Evolutionary conservation across 176 grass and related monocot genomes (phyloP), one percentile per base, ranked within the genome.

Genomic region (Aegilops longissima): DNA sequence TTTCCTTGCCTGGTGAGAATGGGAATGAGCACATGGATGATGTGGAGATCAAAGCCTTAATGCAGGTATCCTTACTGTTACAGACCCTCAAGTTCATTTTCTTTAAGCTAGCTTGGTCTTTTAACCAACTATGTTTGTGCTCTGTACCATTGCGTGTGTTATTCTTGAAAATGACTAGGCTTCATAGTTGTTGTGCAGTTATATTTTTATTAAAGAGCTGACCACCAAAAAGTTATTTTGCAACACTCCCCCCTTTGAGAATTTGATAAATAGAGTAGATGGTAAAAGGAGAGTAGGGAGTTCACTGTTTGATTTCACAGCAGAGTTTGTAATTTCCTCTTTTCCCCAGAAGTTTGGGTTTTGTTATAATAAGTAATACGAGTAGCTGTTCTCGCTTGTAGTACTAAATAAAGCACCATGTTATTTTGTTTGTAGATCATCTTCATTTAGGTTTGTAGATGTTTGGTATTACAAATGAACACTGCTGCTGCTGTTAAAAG

Each of bases 11-110:
- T 18, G 90, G 96, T 6, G 92, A 92, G 88, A 85, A 94, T 45
- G 96, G 90, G 34, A 94, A 92, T 61, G 92, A 68, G 20, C 88
- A 86, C 58, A 95, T 98, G 96, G 90, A 94, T 30, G 96, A 96
- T 78, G 66, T 87, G 25, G 93, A 98, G 82, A 98, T 98, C 73
- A 98, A 98, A 88, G 96, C 96, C 40, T 87, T 94, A 3, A 98
- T 98, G 90, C 92, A 96, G 93, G 95, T 97, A 88, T 21, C 3
- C n/a, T 77, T 87, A 56, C 8, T 78, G 23, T 62, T 35, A 35
- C 8, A 76, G 6, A 44, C 18, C 77, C 21, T 70, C 38, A 12
- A 71, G 76, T 90, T 90, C 71, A 82, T 65, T 90, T 90, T 54
- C 8, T 39, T 56, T 85, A 69, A 39, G 12, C 36, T 77, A 78